A percentile compares a stretch with the other conserved stretches of the same genome.
Evolutionary conservation across 2,329 filamentous ascomycete species (phyloP).

Genomic region (Diaporthe sp.): DNA sequence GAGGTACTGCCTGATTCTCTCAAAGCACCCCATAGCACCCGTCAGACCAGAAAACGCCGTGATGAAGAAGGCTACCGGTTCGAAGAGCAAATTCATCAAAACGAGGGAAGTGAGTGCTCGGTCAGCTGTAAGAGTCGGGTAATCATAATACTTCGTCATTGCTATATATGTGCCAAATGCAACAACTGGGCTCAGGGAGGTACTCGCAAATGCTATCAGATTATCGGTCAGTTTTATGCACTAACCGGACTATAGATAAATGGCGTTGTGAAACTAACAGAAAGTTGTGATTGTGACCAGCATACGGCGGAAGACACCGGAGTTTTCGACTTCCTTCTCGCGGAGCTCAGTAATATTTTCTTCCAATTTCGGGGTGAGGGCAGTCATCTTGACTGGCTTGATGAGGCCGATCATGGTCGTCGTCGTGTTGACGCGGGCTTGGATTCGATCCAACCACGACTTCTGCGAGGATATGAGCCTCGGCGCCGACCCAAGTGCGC

Average conservation of each 20-base stretch:
- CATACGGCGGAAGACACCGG: background rate
- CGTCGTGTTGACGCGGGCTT: background rate
- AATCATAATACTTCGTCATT: background rate
- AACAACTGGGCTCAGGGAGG: background rate
- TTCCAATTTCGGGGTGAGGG: background rate
- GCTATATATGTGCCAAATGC: background rate
- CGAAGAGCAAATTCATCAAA: background rate
- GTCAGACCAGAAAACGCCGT: background rate
- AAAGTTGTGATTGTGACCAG: background rate
- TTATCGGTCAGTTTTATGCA: background rate
- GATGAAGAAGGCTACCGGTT: background rate
- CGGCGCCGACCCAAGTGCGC: background rate
- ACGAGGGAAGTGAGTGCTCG: background rate
- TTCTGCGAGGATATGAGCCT: background rate
- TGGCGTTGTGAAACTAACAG: background rate
- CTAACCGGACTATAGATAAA: background rate
- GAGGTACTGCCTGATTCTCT: background rate
- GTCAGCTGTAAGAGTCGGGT: background rate
- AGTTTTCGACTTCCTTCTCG: background rate
- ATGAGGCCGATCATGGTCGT: background rate
- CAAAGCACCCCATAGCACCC: background rate
- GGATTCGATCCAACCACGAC: background rate
- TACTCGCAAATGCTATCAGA: background rate
- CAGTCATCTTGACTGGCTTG: background rate
- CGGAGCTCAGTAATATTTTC: background rate